Evolutionary conservation across 768 basidiomycete genomes (phyloP).

Genomic region (Pleurotus pulmonarius): DNA sequence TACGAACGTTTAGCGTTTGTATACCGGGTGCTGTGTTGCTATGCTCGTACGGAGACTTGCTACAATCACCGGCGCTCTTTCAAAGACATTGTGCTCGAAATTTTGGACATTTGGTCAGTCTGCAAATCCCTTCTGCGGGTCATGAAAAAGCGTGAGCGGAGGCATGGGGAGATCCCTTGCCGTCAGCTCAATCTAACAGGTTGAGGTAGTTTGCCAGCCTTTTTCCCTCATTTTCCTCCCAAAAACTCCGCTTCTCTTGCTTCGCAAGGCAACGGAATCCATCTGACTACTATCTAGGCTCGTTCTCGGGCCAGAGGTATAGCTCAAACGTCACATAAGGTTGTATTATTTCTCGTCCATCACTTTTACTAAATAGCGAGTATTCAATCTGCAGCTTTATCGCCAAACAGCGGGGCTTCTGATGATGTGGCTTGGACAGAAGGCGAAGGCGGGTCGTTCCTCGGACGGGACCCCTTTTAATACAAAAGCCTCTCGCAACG

Average conservation of each 20-base stretch:
- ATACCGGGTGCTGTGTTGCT: background rate
- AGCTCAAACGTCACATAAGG: background rate
- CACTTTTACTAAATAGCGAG: background rate
- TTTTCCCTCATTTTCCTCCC: background rate
- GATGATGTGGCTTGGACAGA: slow-evolving; percentile 1
- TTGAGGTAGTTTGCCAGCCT: background rate
- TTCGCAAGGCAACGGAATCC: background rate
- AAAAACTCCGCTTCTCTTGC: background rate
- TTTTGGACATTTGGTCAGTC: background rate
- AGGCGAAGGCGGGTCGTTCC: background rate
- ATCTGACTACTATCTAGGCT: slow-evolving; percentile 1
- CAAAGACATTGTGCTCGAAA: background rate
- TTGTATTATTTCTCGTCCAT: slow-evolving; percentile 6
- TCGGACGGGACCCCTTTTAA: background rate
- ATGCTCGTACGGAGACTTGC: background rate
- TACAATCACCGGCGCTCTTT: background rate
- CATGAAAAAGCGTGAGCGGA: background rate
- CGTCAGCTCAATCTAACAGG: background rate
- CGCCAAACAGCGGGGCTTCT: background rate
- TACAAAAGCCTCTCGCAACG: slow-evolving; percentile 2
- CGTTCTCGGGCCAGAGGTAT: slow-evolving; percentile 2
- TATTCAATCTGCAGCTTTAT: background rate
- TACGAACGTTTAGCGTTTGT: background rate
- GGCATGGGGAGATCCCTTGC: background rate
- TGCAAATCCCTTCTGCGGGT: background rate